Percentiles rank a stretch among this genome's conserved stretches.
These are phyloP conservation scores for Amanita pallidorosea DNA, from an alignment of 768 basidiomycete species.

Conservation along the genomic window DNA sequence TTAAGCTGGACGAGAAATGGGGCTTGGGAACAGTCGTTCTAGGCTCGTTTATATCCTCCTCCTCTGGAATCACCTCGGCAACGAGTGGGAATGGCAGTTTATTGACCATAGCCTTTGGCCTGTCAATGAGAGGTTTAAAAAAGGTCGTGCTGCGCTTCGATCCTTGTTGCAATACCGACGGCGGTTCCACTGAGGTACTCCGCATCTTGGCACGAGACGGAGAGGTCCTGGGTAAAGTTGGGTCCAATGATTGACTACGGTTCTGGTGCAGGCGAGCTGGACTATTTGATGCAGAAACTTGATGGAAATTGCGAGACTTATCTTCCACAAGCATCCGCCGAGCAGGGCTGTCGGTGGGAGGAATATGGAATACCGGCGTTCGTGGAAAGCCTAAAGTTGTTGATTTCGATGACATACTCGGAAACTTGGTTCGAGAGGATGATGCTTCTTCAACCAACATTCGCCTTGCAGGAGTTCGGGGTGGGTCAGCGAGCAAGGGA, in stretches of 20 bases:
- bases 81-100: conserved; percentile 28
- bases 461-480: conserved; percentile 54
- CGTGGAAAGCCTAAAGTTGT: conserved; percentile 14
- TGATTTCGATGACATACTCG: conserved; percentile 31
- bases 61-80: neutral
- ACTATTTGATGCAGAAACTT: neutral
- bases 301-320: conserved; percentile 13
- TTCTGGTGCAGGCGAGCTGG: neutral
- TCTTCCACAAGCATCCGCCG: conserved; percentile 24
- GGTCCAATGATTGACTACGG: conserved; percentile 4
- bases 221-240: neutral
- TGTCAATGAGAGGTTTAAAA: neutral
- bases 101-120: conserved; percentile 6
- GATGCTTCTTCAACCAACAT: conserved; percentile 46
- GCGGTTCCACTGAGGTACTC: conserved; percentile 7
- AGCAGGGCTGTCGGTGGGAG: conserved; percentile 29
- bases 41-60: neutral
- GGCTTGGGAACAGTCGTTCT: neutral
- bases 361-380: conserved; percentile 19
- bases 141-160: conserved; percentile 1
- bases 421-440: conserved; percentile 37
- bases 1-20: conserved; percentile 18
- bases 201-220: neutral
- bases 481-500: conserved; percentile 23
- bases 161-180: conserved; percentile 8